These are phyloP conservation scores for Linum usitatissimum DNA, from an alignment of 345 rosid genomes.

Conservation along the genomic window DNA sequence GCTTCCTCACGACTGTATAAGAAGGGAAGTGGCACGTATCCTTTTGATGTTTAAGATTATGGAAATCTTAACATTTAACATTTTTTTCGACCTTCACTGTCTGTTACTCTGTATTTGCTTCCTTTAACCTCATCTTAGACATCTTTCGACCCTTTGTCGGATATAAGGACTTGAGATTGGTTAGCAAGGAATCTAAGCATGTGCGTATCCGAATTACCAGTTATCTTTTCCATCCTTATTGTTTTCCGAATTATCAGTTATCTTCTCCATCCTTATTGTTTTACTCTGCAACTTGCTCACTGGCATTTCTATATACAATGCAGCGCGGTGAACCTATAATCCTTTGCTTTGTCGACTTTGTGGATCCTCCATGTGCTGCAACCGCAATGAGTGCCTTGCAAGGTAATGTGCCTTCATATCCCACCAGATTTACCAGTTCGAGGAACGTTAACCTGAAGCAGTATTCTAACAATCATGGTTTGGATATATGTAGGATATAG, in stretches of 20 bases:
- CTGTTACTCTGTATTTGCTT: conserved; percentile 8
- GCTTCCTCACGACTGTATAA: conserved; percentile 60
- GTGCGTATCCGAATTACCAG: conserved; percentile 25
- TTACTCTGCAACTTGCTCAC: not conserved
- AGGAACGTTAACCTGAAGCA: too few species aligned
- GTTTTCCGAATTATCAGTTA: not conserved
- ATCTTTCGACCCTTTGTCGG: conserved; percentile 83
- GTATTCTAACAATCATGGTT: not conserved
- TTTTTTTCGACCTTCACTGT: not conserved
- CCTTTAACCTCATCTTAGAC: conserved; percentile 42
- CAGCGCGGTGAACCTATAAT: conserved; percentile 80
- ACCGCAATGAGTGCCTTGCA: conserved; percentile 85
- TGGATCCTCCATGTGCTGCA: conserved; percentile 76
- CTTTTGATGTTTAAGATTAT: conserved; percentile 18
- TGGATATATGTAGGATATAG: conserved; percentile 42
- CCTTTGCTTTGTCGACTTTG: conserved; percentile 85
- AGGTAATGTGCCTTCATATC: conserved; percentile 33
- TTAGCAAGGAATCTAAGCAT: conserved; percentile 60
- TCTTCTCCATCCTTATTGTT: not conserved
- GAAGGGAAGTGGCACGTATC: conserved; percentile 90
- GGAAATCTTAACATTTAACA: not conserved
- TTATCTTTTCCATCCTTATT: not conserved
- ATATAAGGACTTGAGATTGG: conserved; percentile 72
- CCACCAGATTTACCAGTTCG: too few species aligned
- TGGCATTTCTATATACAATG: conserved; percentile 15